These are phyloP conservation scores for Cicer chorassanicum DNA, from an alignment of 306 rosid species.

Conservation along the genomic window DNA sequence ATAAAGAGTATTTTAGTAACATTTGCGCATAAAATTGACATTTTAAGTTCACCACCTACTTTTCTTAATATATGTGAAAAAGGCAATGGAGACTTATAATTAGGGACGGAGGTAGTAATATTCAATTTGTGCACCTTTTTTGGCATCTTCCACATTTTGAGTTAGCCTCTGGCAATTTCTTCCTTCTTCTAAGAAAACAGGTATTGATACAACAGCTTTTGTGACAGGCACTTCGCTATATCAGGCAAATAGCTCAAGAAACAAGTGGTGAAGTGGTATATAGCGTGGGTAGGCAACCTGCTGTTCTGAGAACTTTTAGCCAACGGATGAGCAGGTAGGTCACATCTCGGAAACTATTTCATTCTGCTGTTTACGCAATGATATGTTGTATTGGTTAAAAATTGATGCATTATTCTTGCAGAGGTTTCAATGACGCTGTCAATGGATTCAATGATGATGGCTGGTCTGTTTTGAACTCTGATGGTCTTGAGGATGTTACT, in stretches of 20 bases:
- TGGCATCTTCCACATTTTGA: slow-evolving; percentile 7
- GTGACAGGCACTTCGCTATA: slow-evolving; percentile 80
- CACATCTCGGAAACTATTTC: background rate
- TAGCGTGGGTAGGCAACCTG: slow-evolving; percentile 95
- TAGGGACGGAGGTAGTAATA: background rate
- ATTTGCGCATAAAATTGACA: too few species aligned
- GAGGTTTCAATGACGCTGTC: slow-evolving; percentile 96
- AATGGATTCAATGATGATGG: slow-evolving; percentile 98
- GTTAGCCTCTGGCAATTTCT: slow-evolving; percentile 19
- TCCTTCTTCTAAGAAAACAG: slow-evolving; percentile 4
- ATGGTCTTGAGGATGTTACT: slow-evolving; percentile 88
- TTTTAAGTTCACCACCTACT: too few species aligned
- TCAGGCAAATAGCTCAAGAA: slow-evolving; percentile 96
- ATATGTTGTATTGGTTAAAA: slow-evolving; percentile 1
- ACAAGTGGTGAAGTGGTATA: slow-evolving; percentile 95
- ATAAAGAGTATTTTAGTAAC: too few species aligned
- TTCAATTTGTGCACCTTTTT: slow-evolving; percentile 9
- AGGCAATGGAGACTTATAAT: too few species aligned
- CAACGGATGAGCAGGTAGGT: slow-evolving; percentile 88
- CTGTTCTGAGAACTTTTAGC: slow-evolving; percentile 93
- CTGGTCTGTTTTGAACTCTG: slow-evolving; percentile 83
- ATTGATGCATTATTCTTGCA: slow-evolving; percentile 43
- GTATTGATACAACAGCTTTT: slow-evolving; percentile 44
- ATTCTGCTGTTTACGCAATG: background rate
- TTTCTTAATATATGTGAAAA: too few species aligned